Evolutionary conservation across 2,329 filamentous ascomycete species (phyloP).

Genomic region (Paraphaeosphaeria sporulosa): DNA sequence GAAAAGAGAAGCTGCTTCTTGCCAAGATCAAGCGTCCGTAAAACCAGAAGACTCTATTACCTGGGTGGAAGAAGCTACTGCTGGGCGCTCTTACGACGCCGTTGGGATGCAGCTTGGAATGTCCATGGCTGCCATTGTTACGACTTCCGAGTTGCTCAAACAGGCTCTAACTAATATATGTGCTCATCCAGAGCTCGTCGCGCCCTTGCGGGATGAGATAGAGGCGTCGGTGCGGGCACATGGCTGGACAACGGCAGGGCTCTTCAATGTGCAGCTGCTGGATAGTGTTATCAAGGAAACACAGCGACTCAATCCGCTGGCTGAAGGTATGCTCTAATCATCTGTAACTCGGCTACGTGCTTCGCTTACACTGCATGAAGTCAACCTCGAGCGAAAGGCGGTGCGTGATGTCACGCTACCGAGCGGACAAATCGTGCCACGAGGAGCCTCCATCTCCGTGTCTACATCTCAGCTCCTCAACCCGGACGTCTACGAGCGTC

Average conservation of each 20-base stretch:
- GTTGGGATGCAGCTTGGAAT: too few relatives aligned
- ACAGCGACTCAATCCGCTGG: slow-evolving; percentile 30
- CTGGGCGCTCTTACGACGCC: too few relatives aligned
- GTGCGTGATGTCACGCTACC: slow-evolving; percentile 30
- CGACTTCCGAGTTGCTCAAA: too few relatives aligned
- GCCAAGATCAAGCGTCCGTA: too few relatives aligned
- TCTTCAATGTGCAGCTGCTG: slow-evolving; percentile 52
- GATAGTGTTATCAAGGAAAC: slow-evolving; percentile 55
- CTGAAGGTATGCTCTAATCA: slow-evolving; percentile 26
- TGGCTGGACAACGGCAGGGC: slow-evolving; percentile 43
- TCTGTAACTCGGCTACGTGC: background rate
- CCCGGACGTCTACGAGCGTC: slow-evolving; percentile 14
- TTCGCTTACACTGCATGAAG: slow-evolving; percentile 16
- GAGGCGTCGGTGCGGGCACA: too few relatives aligned
- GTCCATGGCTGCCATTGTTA: too few relatives aligned
- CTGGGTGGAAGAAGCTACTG: too few relatives aligned
- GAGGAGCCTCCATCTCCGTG: slow-evolving; percentile 21
- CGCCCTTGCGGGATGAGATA: too few relatives aligned
- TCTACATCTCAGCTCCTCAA: slow-evolving; percentile 17
- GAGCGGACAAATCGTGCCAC: slow-evolving; percentile 35
- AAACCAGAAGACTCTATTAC: too few relatives aligned
- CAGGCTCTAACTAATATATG: too few relatives aligned
- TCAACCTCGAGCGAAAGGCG: slow-evolving; percentile 34
- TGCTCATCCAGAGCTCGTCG: too few relatives aligned
- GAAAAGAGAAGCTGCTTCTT: too few relatives aligned